A percentile compares a stretch with the other conserved stretches of the same genome.
phyloP scores from a whole-genome alignment of 2,329 filamentous ascomycete genomes.

The Knufia petricola region DNA sequence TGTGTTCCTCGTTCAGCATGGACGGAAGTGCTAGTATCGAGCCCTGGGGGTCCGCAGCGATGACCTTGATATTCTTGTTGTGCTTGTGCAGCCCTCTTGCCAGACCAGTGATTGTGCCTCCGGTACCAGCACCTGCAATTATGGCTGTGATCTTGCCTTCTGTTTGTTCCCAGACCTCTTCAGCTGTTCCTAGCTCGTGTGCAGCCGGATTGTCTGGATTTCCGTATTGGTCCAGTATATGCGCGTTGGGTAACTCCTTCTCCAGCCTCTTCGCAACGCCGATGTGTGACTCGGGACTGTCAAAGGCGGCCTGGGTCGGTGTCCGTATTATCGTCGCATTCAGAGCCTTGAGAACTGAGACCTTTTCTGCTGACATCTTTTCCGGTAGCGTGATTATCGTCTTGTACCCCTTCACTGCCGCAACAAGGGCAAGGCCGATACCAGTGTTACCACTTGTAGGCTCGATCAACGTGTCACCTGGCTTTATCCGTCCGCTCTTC shows the following conservation, averaged over 20 bases:
- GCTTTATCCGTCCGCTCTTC: conserved; percentile 83
- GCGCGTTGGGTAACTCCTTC: conserved; percentile 92
- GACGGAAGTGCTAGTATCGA: conserved; percentile 82
- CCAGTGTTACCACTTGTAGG: conserved; percentile 97
- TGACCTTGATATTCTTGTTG: conserved; percentile 71
- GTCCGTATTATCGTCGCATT: conserved; percentile 97
- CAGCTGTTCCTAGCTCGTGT: conserved; percentile 86
- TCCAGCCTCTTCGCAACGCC: conserved; percentile 82
- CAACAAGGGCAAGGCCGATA: conserved; percentile 88
- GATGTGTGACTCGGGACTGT: conserved; percentile 92
- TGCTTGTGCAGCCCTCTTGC: conserved; percentile 80
- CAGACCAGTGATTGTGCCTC: conserved; percentile 87
- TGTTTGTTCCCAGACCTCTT: conserved; percentile 93
- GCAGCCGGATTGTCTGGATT: conserved; percentile 87
- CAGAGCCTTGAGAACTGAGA: conserved; percentile 83
- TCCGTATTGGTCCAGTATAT: conserved; percentile 93
- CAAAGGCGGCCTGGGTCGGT: conserved; percentile 88
- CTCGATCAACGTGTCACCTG: conserved; percentile 93
- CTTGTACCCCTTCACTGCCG: conserved; percentile 89
- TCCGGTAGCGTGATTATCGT: conserved; percentile 97
- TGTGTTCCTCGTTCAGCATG: conserved; percentile 65
- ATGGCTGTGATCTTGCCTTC: conserved; percentile 70
- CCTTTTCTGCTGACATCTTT: conserved; percentile 99
- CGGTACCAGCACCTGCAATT: conserved; percentile 87
- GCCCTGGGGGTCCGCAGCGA: conserved; percentile 86